Conservation (phyloP, 257 asterid genomes). For the Salvia miltiorrhiza region DNA sequence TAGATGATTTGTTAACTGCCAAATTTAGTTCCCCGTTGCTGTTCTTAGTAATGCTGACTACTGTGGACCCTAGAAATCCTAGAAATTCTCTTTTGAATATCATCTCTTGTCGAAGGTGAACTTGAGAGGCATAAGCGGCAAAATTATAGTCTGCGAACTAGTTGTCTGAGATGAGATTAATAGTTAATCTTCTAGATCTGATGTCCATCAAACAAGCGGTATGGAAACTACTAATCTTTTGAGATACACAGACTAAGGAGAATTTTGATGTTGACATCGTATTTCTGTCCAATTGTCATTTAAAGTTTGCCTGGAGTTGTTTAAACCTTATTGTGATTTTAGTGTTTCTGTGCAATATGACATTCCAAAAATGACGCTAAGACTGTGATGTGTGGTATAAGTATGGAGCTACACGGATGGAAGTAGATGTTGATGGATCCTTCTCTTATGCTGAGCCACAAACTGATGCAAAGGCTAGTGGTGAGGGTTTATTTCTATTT, state of each 20-base stretch:
- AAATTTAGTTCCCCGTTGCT: background rate
- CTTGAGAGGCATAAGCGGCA: background rate
- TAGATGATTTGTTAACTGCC: background rate
- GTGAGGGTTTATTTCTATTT: constrained; percentile 23
- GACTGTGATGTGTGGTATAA: constrained; percentile 32
- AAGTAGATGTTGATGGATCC: constrained; percentile 87
- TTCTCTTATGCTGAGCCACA: constrained; percentile 70
- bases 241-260: background rate
- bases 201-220: background rate
- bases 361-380: constrained; percentile 31
- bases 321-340: constrained; percentile 5
- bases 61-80: background rate
- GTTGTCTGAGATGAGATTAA: background rate
- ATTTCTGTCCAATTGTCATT: background rate
- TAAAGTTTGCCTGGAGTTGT: background rate
- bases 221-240: background rate
- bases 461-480: constrained; percentile 42
- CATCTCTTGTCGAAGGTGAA: background rate
- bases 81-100: background rate
- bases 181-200: background rate
- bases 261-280: background rate
- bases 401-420: constrained; percentile 90
- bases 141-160: background rate
- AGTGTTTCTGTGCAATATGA: constrained; percentile 11
- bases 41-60: background rate